A percentile compares a stretch with the other conserved stretches of the same genome.
Conservation (phyloP, 1,284 basidiomycete genomes). For the Chalciporus sp. region DNA sequence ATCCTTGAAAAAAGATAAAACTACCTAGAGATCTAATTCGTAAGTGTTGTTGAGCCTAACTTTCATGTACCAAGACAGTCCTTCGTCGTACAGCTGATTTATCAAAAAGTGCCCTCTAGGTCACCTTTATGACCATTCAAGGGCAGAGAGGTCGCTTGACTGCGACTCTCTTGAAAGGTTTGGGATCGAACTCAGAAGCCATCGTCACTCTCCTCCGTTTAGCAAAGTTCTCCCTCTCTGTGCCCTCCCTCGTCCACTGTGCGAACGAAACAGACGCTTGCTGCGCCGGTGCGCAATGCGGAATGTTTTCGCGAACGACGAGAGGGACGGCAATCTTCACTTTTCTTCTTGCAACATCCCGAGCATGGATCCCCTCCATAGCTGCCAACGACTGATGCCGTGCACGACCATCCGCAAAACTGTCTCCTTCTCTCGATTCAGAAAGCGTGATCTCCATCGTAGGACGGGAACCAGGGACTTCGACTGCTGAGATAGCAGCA, state of each 20-base stretch:
- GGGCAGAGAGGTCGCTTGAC: slow-evolving; percentile 24
- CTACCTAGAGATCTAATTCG: not conserved
- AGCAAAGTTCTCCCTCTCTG: not conserved
- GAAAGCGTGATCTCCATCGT: slow-evolving; percentile 27
- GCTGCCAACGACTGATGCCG: slow-evolving; percentile 29
- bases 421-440: not conserved
- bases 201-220: slow-evolving; percentile 7
- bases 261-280: not conserved
- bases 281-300: not conserved
- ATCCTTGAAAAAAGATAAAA: not conserved
- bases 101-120: not conserved
- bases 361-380: slow-evolving; percentile 17
- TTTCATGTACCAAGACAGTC: not conserved
- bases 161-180: slow-evolving; percentile 9
- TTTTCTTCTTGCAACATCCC: slow-evolving; percentile 11
- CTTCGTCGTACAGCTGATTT: not conserved
- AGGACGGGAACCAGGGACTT: slow-evolving; percentile 26
- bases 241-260: not conserved
- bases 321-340: slow-evolving; percentile 22
- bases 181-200: not conserved
- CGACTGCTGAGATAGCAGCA: slow-evolving; percentile 46
- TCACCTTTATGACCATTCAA: slow-evolving; percentile 1
- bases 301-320: slow-evolving; percentile 1
- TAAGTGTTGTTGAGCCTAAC: not conserved
- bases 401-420: slow-evolving; percentile 7